Evolutionary conservation across 2,329 filamentous ascomycete genomes (phyloP).

Genomic region (Neophaeococcomyces aloes): DNA sequence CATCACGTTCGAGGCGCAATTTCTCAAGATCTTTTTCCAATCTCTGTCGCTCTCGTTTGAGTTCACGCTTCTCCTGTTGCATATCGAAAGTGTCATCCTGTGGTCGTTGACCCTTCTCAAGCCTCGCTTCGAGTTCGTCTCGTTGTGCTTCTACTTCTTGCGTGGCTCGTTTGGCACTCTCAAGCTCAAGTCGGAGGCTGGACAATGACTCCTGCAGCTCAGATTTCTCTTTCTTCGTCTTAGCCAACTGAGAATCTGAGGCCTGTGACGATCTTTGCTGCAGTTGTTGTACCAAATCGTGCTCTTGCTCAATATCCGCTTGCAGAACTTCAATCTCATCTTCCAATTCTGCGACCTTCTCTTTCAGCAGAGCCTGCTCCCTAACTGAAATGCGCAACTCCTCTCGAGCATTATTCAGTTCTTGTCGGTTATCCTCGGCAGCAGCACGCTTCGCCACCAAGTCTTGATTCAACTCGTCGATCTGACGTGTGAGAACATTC

Average conservation of each 20-base stretch:
- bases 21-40: slow-evolving; percentile 57
- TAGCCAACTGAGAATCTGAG: slow-evolving; percentile 47
- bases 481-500: slow-evolving; percentile 57
- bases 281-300: slow-evolving; percentile 48
- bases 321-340: slow-evolving; percentile 69
- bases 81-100: slow-evolving; percentile 49
- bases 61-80: slow-evolving; percentile 58
- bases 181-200: slow-evolving; percentile 50
- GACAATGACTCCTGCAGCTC: slow-evolving; percentile 53
- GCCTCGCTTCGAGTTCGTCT: slow-evolving; percentile 54
- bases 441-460: slow-evolving; percentile 56
- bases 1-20: slow-evolving; percentile 53
- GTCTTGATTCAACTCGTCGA: slow-evolving; percentile 62
- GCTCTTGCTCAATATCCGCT: slow-evolving; percentile 53
- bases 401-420: slow-evolving; percentile 56
- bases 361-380: slow-evolving; percentile 50
- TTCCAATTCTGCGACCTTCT: slow-evolving; percentile 58
- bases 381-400: slow-evolving; percentile 59
- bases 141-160: slow-evolving; percentile 54
- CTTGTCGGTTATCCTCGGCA: slow-evolving; percentile 54
- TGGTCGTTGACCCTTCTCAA: slow-evolving; percentile 46
- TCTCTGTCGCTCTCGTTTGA: slow-evolving; percentile 57
- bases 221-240: slow-evolving; percentile 51
- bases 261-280: slow-evolving; percentile 50
- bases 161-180: slow-evolving; percentile 46